Conservation (phyloP, 2,329 filamentous ascomycete species). For the Xylaria sp. region DNA sequence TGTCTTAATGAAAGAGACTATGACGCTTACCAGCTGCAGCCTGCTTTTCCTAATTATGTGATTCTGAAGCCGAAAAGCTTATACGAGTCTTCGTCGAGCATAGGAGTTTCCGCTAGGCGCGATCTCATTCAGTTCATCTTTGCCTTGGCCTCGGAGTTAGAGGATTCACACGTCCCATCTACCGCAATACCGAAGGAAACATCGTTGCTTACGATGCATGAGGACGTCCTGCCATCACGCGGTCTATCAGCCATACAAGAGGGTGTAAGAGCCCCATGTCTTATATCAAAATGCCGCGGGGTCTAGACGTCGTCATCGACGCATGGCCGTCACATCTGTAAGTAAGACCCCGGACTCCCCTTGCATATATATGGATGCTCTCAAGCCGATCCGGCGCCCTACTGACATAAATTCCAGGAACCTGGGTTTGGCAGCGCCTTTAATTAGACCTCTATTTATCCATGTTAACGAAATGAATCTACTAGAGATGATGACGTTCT, state of each 20-base stretch:
- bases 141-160: neutral
- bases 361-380: constrained; percentile 22
- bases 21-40: neutral
- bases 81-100: neutral
- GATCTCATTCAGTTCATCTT: neutral
- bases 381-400: neutral
- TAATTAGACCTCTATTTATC: constrained; percentile 13
- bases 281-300: constrained; percentile 12
- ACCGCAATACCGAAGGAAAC: neutral
- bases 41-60: neutral
- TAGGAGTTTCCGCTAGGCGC: neutral
- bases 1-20: neutral
- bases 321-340: constrained; percentile 15
- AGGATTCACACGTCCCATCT: neutral
- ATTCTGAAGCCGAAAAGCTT: neutral
- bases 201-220: constrained; percentile 26
- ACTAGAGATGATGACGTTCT: constrained; percentile 24
- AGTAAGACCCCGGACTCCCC: constrained; percentile 17
- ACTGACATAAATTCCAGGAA: constrained; percentile 1
- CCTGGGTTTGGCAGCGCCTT: constrained; percentile 14
- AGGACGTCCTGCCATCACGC: constrained; percentile 15
- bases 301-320: constrained; percentile 12
- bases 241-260: neutral
- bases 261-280: constrained; percentile 19
- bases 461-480: constrained; percentile 21